Base-by-base conservation (phyloP, 805 yeast genomes). In the Priceomyces castillae region DNA sequence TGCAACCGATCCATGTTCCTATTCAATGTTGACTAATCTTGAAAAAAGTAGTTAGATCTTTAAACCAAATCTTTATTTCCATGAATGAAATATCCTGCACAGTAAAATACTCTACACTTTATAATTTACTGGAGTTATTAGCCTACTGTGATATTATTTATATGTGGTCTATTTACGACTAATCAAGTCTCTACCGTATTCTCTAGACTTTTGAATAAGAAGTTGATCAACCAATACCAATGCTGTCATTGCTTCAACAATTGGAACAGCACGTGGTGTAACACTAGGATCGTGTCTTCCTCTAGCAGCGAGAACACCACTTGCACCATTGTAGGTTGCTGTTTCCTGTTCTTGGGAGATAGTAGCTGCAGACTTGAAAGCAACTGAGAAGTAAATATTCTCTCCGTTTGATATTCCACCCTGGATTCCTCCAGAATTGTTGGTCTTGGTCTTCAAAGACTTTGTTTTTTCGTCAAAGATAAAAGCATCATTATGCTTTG, bases 261-360 rank as follows among this genome's bases (percentile, higher is more conserved):
- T 94, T 41, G 99, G 98, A 48, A 94, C 89, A 31, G 99, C 99
- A 66, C 99, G 82, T 52, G 99, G 99, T 16, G 95, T 95, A 43
- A 94, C 99, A 58, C 90, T 88, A 26, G 99, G 99, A 64, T 94
- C 99, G 60, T 94, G 99, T 77, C 99, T 86, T 44, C 99, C 99
- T 64, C 92, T 84, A 28, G 99, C 97, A 41, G 94, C 96, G 47
- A 94, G 75, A 7, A 84, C 80, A 60, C 99, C 99, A 40, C 71
- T 81, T 53, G 78, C 76, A 57, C 99, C 99, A 19, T 86, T 90
- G 69, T 90, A 94, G 38, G 94, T 79, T 20, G 89, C 80, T 14
- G 99, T 94, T 34, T 74, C 68, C 73, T 94, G 99, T 58, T 86
- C 94, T 73, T 90, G 95, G 41, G 94, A 82, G 54, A 94, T 94